A percentile compares a stretch with the other conserved stretches of the same genome.
These are phyloP conservation scores for Pyrenula massariospora DNA, from an alignment of 495 filamentous ascomycete species.

Conservation along the genomic window DNA sequence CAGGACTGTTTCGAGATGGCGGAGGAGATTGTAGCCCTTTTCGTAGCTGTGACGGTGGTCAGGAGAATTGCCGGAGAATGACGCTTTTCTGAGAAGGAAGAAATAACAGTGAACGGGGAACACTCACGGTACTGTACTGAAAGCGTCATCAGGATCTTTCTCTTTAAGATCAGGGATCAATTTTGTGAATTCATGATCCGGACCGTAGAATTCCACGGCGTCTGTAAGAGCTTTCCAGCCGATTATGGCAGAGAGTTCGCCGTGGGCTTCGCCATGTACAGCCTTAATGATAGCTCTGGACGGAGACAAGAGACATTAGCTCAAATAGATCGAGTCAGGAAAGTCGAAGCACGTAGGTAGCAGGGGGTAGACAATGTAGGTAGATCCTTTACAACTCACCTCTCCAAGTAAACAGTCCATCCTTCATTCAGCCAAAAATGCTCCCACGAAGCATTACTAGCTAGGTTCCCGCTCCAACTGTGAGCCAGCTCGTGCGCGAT, in stretches of 20 bases:
- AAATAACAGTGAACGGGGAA: no score
- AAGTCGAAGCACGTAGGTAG: no score
- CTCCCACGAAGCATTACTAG: constrained; percentile 85
- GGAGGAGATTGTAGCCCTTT: constrained; percentile 71
- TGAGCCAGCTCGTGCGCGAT: constrained; percentile 92
- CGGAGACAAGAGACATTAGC: no score
- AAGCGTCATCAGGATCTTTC: constrained; percentile 90
- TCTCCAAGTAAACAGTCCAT: constrained; percentile 90
- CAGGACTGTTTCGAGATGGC: constrained; percentile 70
- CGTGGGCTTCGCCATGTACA: constrained; percentile 11
- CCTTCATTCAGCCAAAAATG: constrained; percentile 98
- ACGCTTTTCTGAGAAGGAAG: constrained; percentile 51
- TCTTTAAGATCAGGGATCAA: constrained; percentile 76
- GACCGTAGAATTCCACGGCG: constrained; percentile 61
- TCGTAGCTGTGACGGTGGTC: constrained; percentile 23
- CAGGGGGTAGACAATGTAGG: no score
- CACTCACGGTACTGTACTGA: constrained; percentile 58
- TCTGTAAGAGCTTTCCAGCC: constrained; percentile 52
- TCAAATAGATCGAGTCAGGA: no score
- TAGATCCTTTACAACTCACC: no score
- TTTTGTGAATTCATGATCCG: constrained; percentile 85
- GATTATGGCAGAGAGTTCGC: constrained; percentile 87
- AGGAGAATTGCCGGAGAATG: constrained; percentile 25
- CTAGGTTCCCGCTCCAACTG: constrained; percentile 88
- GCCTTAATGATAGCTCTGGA: not conserved